A percentile compares a stretch with the other conserved stretches of the same genome.
Evolutionary conservation across 441 rosid genomes (phyloP).

Genomic region (Eutrema salsugineum): DNA sequence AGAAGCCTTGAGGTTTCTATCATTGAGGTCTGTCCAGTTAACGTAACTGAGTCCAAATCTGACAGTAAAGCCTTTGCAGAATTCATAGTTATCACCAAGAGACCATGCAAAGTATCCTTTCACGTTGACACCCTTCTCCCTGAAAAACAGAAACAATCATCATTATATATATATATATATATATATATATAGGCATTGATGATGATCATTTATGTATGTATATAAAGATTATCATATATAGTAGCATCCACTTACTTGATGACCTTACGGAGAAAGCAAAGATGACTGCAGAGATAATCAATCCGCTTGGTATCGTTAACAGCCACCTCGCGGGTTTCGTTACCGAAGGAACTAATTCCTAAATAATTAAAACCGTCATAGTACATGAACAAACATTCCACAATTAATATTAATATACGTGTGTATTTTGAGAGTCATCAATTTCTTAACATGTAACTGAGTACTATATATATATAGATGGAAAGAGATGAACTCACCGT

Average conservation of each 20-base stretch:
- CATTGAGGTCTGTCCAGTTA: background rate
- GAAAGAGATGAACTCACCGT: conserved; percentile 8
- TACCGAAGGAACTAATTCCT: background rate
- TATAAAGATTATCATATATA: too few relatives aligned
- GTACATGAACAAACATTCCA: background rate
- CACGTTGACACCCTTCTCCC: conserved; percentile 4
- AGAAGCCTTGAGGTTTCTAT: conserved; percentile 24
- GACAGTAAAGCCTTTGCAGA: conserved; percentile 12
- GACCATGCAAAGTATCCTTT: conserved; percentile 28
- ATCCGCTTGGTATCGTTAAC: background rate
- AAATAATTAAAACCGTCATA: background rate
- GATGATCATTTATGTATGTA: background rate
- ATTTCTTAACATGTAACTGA: too few relatives aligned
- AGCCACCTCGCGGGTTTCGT: background rate
- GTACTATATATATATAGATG: background rate
- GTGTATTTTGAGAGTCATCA: too few relatives aligned
- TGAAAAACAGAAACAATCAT: background rate
- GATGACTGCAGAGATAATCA: conserved; percentile 27
- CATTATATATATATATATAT: too few relatives aligned
- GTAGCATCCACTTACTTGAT: conserved; percentile 13
- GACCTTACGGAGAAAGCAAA: conserved; percentile 23
- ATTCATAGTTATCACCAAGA: conserved; percentile 28
- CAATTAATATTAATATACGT: too few relatives aligned
- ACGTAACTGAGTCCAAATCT: conserved; percentile 25
- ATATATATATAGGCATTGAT: too few relatives aligned